Base-by-base conservation (phyloP, 148 eudicot genomes). In the Gaultheria prostrata region DNA sequence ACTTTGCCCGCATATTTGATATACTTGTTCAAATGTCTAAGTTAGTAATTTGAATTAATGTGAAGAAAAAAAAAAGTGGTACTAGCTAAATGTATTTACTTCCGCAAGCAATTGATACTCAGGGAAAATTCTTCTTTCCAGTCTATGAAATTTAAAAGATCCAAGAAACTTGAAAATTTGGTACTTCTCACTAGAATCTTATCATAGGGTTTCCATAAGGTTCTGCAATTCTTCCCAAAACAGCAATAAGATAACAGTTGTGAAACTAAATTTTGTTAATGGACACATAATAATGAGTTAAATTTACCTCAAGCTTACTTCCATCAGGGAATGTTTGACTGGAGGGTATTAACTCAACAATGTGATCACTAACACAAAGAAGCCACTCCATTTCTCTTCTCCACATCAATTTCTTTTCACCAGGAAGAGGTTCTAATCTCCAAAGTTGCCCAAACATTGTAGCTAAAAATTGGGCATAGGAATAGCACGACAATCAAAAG, bases 331-430 rank as follows among this genome's bases (percentile, higher is more conserved):
- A 90, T 69, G 90, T 90, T 67, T 91, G 93, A 87, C 89, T 82
- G 78, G 88, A 85, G 0, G 95, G 95, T 35, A 82, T 84, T 56
- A 92, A 80, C 79, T 92, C 95, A 33, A 92, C 93, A 83, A 91
- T 89, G 80, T 90, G 89, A 87, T 91, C 90, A n/a, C 88, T 88
- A 84, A 90, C 89, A 78, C 85, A 89, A 61, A 92, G 92, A 83
- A 92, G 88, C 90, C 95, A 92, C 8, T 91, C 91, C 86, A 92
- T 92, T 82, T 92, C 95, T 81, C 90, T 86, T 85, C 88, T 79
- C 95, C 95, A 92, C 91, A 86, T 91, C 17, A 87, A 46, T 77
- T 88, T 92, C 90, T 91, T 91, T 75, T 91, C 88, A 24, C 75
- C 57, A 21, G 84, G 82, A 65, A 92, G 17, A 43, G 95, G 95